Percentiles rank a stretch among this genome's conserved stretches.
Evolutionary conservation across 2,329 filamentous ascomycete genomes (phyloP).

Genomic region (Colletotrichum chrysophilum): DNA sequence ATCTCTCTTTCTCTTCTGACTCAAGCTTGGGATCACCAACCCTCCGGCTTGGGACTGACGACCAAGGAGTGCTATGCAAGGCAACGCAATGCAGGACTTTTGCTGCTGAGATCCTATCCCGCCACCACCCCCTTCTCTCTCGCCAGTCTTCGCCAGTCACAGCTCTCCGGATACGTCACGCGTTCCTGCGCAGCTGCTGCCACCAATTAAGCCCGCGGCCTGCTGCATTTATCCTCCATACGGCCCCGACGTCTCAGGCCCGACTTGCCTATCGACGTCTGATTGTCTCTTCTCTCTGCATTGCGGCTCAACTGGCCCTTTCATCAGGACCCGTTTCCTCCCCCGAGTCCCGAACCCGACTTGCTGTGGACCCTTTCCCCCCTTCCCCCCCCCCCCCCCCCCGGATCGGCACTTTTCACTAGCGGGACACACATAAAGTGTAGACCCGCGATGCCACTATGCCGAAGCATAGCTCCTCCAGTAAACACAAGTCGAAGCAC

Average conservation of each 20-base stretch:
- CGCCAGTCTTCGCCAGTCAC: conserved; percentile 11
- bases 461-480: conserved; percentile 26
- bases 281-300: conserved; percentile 9
- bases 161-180: conserved; percentile 17
- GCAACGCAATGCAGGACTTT: conserved; percentile 4
- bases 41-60: neutral
- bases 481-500: conserved; percentile 28
- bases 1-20: neutral
- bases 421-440: neutral
- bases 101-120: conserved; percentile 11
- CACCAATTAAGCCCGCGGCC: conserved; percentile 10
- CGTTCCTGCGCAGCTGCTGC: neutral
- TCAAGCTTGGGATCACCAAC: neutral
- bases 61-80: neutral
- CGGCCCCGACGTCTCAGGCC: conserved; percentile 1
- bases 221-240: conserved; percentile 8
- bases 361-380: neutral
- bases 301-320: conserved; percentile 10
- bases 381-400: neutral
- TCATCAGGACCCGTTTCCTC: neutral
- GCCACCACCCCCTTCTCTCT: neutral
- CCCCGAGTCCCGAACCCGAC: neutral
- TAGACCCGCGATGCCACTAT: conserved; percentile 30
- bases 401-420: neutral
- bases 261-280: neutral